Percentiles rank a stretch among this genome's conserved stretches.
Conservation (phyloP, 2,329 filamentous ascomycete species). For the Graphilbum ipis-grandicollis region DNA sequence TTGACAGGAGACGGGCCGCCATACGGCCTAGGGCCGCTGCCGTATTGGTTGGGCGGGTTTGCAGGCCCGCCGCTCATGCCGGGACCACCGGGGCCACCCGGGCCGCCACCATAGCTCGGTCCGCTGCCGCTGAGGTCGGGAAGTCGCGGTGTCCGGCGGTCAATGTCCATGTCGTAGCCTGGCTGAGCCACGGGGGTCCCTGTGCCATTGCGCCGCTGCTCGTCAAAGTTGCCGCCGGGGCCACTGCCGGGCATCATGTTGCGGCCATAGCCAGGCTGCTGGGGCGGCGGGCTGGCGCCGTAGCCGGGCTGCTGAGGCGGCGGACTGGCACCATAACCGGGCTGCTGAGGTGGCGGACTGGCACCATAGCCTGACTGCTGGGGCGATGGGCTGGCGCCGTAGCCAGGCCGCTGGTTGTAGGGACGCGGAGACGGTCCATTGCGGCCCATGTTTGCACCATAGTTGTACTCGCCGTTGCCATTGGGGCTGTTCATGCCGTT, state of each 20-base stretch:
- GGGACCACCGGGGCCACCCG: no score
- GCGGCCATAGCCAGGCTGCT: no score
- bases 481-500: constrained; percentile 13
- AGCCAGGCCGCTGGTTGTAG: constrained; percentile 9
- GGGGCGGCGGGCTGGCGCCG: not conserved
- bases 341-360: not conserved
- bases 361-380: not conserved
- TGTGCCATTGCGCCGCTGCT: constrained; percentile 2
- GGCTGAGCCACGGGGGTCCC: not conserved
- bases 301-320: constrained; percentile 4
- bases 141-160: constrained; percentile 4
- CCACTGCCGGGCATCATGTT: no score
- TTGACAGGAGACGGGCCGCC: no score
- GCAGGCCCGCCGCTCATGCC: no score
- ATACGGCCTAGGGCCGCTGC: not conserved
- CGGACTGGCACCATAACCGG: not conserved
- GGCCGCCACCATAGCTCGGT: not conserved
- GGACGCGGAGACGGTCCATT: constrained; percentile 9
- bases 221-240: constrained; percentile 5
- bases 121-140: constrained; percentile 3
- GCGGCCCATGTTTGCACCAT: constrained; percentile 4
- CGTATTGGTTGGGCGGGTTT: not conserved
- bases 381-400: constrained; percentile 7
- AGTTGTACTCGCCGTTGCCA: constrained; percentile 13
- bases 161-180: constrained; percentile 3